These are phyloP conservation scores for Clitocybe nebularis DNA, from an alignment of 1,284 basidiomycete genomes.

Conservation along the genomic window DNA sequence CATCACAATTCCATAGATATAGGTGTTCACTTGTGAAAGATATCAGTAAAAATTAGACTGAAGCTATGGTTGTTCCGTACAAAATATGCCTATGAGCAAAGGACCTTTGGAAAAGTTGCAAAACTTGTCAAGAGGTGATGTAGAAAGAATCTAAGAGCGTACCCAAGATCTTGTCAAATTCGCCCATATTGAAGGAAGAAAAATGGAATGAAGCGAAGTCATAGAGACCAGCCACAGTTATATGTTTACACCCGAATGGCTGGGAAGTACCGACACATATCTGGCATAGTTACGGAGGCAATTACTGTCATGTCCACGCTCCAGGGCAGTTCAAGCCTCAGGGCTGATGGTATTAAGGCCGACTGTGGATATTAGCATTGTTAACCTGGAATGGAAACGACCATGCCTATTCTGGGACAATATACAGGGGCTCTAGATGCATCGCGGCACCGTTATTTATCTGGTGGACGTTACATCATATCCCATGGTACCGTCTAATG, in stretches of 20 bases:
- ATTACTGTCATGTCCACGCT: not conserved
- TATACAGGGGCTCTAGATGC: no score
- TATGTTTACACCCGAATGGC: no score
- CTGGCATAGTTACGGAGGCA: no score
- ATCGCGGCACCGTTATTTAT: no score
- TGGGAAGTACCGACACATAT: no score
- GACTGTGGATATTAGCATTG: not conserved
- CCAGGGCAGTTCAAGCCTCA: no score
- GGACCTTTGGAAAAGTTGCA: slow-evolving; percentile 15
- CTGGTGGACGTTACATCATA: no score
- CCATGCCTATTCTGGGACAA: no score
- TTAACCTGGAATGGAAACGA: not conserved
- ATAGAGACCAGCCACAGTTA: no score
- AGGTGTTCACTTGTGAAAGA: slow-evolving; percentile 18
- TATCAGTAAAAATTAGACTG: not conserved
- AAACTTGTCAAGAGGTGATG: not conserved
- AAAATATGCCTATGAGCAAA: slow-evolving; percentile 19
- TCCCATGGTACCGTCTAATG: no score
- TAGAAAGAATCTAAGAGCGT: slow-evolving; percentile 1
- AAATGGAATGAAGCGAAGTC: no score
- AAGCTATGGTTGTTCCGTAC: slow-evolving; percentile 10
- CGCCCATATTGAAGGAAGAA: slow-evolving; percentile 11
- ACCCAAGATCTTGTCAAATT: slow-evolving; percentile 19
- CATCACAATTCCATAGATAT: slow-evolving; percentile 20
- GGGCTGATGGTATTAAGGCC: no score